A percentile compares a stretch with the other conserved stretches of the same genome.
These are phyloP conservation scores for Stramenopiles sp. DNA, from an alignment of 352 stramenopile genomes.

Conservation along the genomic window DNA sequence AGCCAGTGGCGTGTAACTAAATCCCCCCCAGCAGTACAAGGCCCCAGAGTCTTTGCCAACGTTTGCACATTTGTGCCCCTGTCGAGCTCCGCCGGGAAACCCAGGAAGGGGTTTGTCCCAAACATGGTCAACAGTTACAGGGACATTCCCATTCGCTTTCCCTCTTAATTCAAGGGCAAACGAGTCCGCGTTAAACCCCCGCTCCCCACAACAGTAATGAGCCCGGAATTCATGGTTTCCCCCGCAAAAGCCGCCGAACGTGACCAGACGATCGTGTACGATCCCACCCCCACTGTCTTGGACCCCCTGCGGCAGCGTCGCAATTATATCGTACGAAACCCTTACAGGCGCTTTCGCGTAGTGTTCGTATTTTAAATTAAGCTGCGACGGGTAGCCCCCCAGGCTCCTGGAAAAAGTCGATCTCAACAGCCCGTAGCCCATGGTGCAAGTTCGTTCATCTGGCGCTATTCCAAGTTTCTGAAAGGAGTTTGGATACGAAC, in stretches of 20 bases:
- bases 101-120: not conserved
- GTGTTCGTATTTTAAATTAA: too few relatives aligned
- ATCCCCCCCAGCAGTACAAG: conserved; percentile 7
- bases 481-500: too few relatives aligned
- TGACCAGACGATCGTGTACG: not conserved
- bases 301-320: not conserved
- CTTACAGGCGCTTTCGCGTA: not conserved
- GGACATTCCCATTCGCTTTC: not conserved
- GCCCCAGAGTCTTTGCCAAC: not conserved
- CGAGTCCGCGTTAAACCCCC: not conserved
- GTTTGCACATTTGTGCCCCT: not conserved
- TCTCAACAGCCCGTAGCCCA: too few relatives aligned
- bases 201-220: not conserved
- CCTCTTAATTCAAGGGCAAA: not conserved
- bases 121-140: not conserved
- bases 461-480: too few relatives aligned
- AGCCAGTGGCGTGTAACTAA: not conserved
- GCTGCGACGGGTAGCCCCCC: too few relatives aligned
- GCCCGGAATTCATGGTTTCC: not conserved
- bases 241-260: not conserved
- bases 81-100: not conserved
- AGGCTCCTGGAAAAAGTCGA: too few relatives aligned
- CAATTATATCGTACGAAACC: not conserved
- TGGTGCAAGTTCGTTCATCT: too few relatives aligned
- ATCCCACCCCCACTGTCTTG: not conserved